Base-by-base conservation (phyloP, 805 yeast species). In the Blastobotrys peoriensis region DNA sequence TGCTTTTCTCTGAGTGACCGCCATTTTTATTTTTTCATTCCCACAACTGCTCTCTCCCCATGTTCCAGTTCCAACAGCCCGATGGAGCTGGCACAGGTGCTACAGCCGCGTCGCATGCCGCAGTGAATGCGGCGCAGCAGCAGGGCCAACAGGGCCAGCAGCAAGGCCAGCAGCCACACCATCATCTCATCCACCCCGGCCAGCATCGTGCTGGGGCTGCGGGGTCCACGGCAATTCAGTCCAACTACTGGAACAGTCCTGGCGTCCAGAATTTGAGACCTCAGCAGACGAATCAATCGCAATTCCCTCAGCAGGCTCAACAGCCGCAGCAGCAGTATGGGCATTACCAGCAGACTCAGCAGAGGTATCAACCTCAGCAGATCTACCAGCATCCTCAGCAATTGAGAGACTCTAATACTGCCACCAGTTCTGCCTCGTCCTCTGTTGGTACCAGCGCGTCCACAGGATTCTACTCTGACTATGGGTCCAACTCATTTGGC, bases 281-380 rank as follows among this genome's bases (percentile, higher is more conserved):
- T 25, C 30, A 41, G 18, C 48, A 43, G 20, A 25, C 21, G 33
- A 36, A 34, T 30, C 44, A 41, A 16, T 34, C 27, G 33, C 37
- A 41, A 33, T 18, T 34, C 21, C 41, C 36, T 15, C 22, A 15
- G 36, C 45, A 28, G 21, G 30, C 15, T 25, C 45, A 45, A 39
- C 52, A 43, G 38, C 49, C 27, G 33, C 50, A 30, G 28, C 52
- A 49, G 42, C 58, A 40, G 21, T 38, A 37, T 21, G 22, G 34
- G 22, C 42, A 38, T 22, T 30, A 30, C 27, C 30, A 8, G 13
- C 30, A 25, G 13, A 36, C 27, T 27, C 45, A 30, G 16, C 46
- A 43, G 17, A 43, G 38, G 33, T 25, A 37, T 21, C 42, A 43
- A 3, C 21, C 38, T 2, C 48, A 40, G 33, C 40, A 30, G 13